Conservation (phyloP, 139 green algal genomes). For the Haematococcus sp. region DNA sequence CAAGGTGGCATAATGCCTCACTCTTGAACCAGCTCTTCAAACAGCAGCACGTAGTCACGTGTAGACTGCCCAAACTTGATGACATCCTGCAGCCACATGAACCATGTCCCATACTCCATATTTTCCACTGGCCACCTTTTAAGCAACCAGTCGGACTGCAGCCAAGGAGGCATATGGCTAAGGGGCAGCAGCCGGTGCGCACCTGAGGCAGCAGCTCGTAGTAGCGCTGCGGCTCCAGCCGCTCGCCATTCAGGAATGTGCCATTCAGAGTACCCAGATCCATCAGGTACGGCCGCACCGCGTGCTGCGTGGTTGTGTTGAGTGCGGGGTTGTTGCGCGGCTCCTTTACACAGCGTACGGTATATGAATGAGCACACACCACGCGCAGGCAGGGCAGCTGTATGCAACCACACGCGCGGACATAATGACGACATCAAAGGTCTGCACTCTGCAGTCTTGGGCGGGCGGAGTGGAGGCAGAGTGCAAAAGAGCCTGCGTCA, state of each 20-base stretch:
- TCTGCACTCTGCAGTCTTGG: too few species aligned
- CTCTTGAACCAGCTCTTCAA: slow-evolving; percentile 46
- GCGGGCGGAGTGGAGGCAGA: too few species aligned
- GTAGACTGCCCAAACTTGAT: slow-evolving; percentile 85
- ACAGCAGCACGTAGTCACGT: slow-evolving; percentile 92
- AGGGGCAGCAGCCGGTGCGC: neutral
- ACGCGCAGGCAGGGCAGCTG: too few species aligned
- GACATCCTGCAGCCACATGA: slow-evolving; percentile 71
- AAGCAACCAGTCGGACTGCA: neutral
- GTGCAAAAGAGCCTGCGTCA: too few species aligned
- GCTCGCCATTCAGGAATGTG: slow-evolving; percentile 89
- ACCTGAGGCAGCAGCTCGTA: slow-evolving; percentile 86
- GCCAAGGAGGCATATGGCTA: neutral
- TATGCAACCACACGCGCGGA: too few species aligned
- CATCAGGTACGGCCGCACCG: slow-evolving; percentile 85
- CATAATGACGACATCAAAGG: too few species aligned
- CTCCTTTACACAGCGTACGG: too few species aligned
- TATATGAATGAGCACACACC: too few species aligned
- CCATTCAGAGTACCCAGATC: slow-evolving; percentile 93
- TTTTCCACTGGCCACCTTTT: neutral
- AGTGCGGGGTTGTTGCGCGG: too few species aligned
- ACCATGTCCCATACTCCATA: neutral
- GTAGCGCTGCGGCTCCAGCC: slow-evolving; percentile 76
- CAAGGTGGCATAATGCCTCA: too few species aligned
- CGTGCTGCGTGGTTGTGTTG: too few species aligned